These are phyloP conservation scores for Fraxinus ornus DNA, from an alignment of 305 asterid genomes.

Conservation along the genomic window DNA sequence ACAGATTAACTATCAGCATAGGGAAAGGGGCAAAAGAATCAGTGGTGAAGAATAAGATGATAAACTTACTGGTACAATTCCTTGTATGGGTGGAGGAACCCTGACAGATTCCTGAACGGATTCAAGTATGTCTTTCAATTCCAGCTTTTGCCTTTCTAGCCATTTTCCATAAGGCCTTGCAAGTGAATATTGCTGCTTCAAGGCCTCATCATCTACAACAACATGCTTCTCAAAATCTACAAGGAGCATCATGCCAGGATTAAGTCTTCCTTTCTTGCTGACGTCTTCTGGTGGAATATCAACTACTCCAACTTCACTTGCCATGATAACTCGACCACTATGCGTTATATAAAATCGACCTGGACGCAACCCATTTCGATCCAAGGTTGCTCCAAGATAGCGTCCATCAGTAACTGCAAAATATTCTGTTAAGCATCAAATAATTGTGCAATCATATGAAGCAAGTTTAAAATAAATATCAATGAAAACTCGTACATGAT, in stretches of 20 bases:
- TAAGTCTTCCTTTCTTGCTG: slow-evolving; percentile 91
- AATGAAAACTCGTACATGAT: slow-evolving; percentile 58
- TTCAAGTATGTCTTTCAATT: slow-evolving; percentile 80
- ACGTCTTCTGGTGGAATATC: slow-evolving; percentile 98
- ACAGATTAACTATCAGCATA: slow-evolving; percentile 18
- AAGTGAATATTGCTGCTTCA: slow-evolving; percentile 89
- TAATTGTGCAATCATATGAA: neutral
- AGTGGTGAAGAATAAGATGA: neutral
- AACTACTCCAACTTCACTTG: slow-evolving; percentile 99
- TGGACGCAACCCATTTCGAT: slow-evolving; percentile 96
- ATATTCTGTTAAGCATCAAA: slow-evolving; percentile 23
- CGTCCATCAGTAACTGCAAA: slow-evolving; percentile 98
- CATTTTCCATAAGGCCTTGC: slow-evolving; percentile 93
- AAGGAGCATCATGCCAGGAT: slow-evolving; percentile 99
- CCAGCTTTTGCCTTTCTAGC: slow-evolving; percentile 80
- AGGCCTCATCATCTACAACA: slow-evolving; percentile 96
- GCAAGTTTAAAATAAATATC: neutral
- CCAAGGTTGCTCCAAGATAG: slow-evolving; percentile 98
- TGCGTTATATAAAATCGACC: slow-evolving; percentile 96
- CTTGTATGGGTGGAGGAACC: slow-evolving; percentile 71
- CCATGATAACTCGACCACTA: slow-evolving; percentile 98
- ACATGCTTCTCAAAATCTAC: slow-evolving; percentile 97
- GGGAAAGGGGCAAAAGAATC: slow-evolving; percentile 13
- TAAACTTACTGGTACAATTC: slow-evolving; percentile 69
- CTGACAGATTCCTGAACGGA: slow-evolving; percentile 71